phyloP scores from a whole-genome alignment of 139 green algal species.

The Spirogloea muscicola region DNA sequence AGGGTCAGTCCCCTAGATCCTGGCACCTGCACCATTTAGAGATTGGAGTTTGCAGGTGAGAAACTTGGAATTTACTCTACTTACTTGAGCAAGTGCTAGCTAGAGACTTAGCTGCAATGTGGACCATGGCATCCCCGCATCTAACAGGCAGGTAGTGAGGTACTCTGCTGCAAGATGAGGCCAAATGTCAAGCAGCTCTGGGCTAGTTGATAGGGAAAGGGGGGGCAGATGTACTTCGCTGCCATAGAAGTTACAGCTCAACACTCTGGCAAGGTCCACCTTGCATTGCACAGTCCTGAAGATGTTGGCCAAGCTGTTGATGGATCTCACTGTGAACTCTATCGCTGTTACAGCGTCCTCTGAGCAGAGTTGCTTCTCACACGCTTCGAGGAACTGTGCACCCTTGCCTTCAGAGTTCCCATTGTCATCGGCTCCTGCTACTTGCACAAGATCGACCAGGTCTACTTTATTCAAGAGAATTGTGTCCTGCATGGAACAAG shows the following conservation, averaged over 20 bases:
- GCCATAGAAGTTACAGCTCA: neutral
- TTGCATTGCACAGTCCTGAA: conserved; percentile 22
- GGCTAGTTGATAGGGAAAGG: too few relatives aligned
- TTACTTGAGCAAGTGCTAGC: too few relatives aligned
- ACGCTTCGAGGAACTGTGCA: neutral
- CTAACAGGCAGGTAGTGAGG: too few relatives aligned
- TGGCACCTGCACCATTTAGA: too few relatives aligned
- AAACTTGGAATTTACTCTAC: too few relatives aligned
- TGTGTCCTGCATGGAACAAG: conserved; percentile 35
- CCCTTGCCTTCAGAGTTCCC: neutral
- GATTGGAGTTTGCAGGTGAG: too few relatives aligned
- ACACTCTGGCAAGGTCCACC: conserved; percentile 28
- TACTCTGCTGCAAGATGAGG: too few relatives aligned
- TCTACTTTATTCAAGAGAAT: conserved; percentile 42
- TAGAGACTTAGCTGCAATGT: too few relatives aligned
- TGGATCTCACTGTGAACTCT: conserved; percentile 5
- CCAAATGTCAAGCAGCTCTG: too few relatives aligned
- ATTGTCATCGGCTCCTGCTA: neutral
- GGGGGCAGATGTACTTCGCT: too few relatives aligned
- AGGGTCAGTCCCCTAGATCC: too few relatives aligned
- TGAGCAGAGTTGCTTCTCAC: neutral
- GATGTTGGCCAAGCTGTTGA: conserved; percentile 25
- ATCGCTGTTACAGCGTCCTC: conserved; percentile 10
- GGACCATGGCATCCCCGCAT: too few relatives aligned
- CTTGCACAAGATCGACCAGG: conserved; percentile 8